A percentile compares a stretch with the other conserved stretches of the same genome.
Conservation (phyloP, 2,329 filamentous ascomycete genomes). For the Pseudopithomyces maydicus region DNA sequence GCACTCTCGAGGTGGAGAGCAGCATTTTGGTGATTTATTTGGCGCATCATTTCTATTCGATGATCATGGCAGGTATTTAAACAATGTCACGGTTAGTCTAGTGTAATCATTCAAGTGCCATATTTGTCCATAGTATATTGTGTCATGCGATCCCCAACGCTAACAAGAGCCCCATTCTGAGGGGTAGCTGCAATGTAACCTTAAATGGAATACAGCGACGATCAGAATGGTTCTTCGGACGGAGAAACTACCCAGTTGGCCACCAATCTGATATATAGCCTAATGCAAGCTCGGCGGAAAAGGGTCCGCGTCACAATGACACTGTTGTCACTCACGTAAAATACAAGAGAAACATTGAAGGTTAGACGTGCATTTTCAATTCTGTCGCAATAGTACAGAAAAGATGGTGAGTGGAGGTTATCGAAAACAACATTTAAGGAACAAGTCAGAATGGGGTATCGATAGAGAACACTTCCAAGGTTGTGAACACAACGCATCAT, state of each 20-base stretch:
- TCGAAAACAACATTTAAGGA: too few relatives aligned
- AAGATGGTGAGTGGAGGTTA: too few relatives aligned
- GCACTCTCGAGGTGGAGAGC: background rate
- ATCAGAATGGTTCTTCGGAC: background rate
- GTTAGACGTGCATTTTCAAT: too few relatives aligned
- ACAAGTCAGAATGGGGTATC: background rate
- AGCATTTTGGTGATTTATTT: background rate
- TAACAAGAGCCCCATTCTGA: background rate
- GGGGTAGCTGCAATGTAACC: constrained; percentile 1
- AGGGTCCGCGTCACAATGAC: background rate
- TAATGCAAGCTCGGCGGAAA: background rate
- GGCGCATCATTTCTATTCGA: background rate
- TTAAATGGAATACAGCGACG: background rate
- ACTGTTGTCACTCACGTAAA: background rate
- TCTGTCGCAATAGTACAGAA: too few relatives aligned
- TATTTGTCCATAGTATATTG: background rate
- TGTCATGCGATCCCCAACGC: background rate
- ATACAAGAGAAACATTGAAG: too few relatives aligned
- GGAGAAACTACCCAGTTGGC: background rate
- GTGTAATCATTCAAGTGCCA: background rate
- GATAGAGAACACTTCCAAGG: too few relatives aligned
- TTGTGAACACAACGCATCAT: background rate
- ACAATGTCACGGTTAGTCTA: background rate
- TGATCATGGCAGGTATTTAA: background rate
- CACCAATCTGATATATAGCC: constrained; percentile 2